Base-by-base conservation (phyloP, 176 grass and related monocot species). In the Carex scoparia region DNA sequence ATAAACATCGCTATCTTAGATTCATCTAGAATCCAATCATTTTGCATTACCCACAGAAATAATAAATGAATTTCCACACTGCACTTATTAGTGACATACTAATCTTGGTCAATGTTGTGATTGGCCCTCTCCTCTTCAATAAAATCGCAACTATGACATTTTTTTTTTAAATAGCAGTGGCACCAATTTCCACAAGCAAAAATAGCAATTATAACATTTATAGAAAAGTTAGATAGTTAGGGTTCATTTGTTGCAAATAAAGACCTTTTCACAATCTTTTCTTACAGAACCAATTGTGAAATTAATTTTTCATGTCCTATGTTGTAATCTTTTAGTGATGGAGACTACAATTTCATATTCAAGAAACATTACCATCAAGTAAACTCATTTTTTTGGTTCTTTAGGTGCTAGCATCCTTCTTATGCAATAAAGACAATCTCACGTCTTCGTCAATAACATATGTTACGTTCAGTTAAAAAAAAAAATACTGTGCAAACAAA, bases 1-100 rank as follows among this genome's bases (percentile, higher is more conserved):
- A 78, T 57, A 28, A 87, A 94, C 48, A 87, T 94, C 87, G 84
- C 62, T 80, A 28, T 78, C 48, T 54, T 77, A 55, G 72, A 32
- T 77, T 28, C 23, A 19, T 61, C 16, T 40, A 44, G 56, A 40
- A 81, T 64, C 55, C 15, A 2, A 81, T 48, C 49, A 62, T 81
- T 81, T 61, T 23, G 48, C 79, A 62, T 64, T 44, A 65, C 12
- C 10, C 33, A 31, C 30, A 63, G 15, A 79, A 84, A 68, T 55
- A 65, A 49, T 14, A 40, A 81, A 65, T 62, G 68, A 57, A 77
- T 73, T 70, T 65, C 74, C 13, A 57, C 31, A 7, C 12, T 77
- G 49, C 5, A 32, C 27, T 56, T n/a, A n/a, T 71, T 44, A 10
- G 4, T 44, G 35, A 71, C 16, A 8, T 76, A 76, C 5, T 76